A percentile compares a stretch with the other conserved stretches of the same genome.
Conservation (phyloP, 495 filamentous ascomycete genomes). For the Penicillium antarcticum region DNA sequence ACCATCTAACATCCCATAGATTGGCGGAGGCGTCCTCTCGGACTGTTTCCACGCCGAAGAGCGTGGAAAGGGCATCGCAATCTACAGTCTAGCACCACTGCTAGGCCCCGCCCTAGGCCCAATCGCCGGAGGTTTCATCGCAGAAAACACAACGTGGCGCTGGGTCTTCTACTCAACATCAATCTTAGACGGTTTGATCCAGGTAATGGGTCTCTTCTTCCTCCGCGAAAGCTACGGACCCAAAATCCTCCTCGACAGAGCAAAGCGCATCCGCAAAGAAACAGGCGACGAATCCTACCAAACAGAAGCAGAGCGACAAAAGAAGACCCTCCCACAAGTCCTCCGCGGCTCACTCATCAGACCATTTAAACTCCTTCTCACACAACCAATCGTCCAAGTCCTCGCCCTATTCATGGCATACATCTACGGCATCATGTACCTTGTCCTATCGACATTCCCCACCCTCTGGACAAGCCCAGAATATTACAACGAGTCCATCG, state of each 20-base stretch:
- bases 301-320: constrained; percentile 59
- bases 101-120: constrained; percentile 66
- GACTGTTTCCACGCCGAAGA: constrained; percentile 64
- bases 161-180: constrained; percentile 67
- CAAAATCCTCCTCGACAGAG: constrained; percentile 55
- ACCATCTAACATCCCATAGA: constrained; percentile 20
- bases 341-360: constrained; percentile 48
- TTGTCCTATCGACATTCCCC: constrained; percentile 68
- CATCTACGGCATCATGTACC: constrained; percentile 70
- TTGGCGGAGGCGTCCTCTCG: constrained; percentile 58
- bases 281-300: constrained; percentile 60
- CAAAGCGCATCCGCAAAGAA: constrained; percentile 54
- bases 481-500: constrained; percentile 58
- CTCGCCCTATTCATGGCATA: constrained; percentile 64
- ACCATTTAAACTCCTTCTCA: constrained; percentile 56
- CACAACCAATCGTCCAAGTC: constrained; percentile 58
- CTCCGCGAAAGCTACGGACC: constrained; percentile 71
- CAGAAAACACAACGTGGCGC: constrained; percentile 65
- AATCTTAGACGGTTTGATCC: constrained; percentile 60
- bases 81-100: constrained; percentile 64
- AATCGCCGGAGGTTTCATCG: constrained; percentile 63
- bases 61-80: constrained; percentile 59
- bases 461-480: constrained; percentile 50
- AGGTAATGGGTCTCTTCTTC: constrained; percentile 61
- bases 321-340: constrained; percentile 39